These are phyloP conservation scores for Artemisia annua DNA, from an alignment of 129 eudicot genomes.

Conservation along the genomic window DNA sequence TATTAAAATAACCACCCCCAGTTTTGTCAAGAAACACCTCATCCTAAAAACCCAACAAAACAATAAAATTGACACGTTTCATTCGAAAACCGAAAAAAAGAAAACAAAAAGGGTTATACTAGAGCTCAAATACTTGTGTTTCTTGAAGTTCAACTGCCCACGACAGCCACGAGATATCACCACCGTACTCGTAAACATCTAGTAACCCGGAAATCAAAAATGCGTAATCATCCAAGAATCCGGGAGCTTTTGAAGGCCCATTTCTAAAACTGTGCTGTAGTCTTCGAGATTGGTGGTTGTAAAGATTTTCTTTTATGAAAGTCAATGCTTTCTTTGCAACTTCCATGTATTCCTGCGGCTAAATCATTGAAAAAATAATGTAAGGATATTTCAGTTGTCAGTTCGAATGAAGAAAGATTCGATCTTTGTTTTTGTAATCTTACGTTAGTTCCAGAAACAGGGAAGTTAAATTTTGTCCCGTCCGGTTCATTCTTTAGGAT, in stretches of 20 bases:
- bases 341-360: conserved; percentile 80
- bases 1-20: too few relatives aligned
- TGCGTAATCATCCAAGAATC: conserved; percentile 90
- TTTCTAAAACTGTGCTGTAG: conserved; percentile 84
- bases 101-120: too few relatives aligned
- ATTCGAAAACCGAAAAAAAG: too few relatives aligned
- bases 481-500: conserved; percentile 65
- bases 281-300: conserved; percentile 49
- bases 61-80: too few relatives aligned
- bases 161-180: conserved; percentile 64
- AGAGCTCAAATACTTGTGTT: too few relatives aligned
- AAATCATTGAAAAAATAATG: not conserved
- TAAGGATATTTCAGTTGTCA: not conserved
- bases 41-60: too few relatives aligned
- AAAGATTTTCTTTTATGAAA: conserved; percentile 64
- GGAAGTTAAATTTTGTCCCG: conserved; percentile 60
- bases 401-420: conserved; percentile 2
- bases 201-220: conserved; percentile 76
- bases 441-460: conserved; percentile 65
- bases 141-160: too few relatives aligned
- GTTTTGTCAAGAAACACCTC: too few relatives aligned
- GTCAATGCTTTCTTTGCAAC: conserved; percentile 89
- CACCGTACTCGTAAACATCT: conserved; percentile 82
- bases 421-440: conserved; percentile 21
- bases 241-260: conserved; percentile 95